A percentile compares a stretch with the other conserved stretches of the same genome.
phyloP scores from a whole-genome alignment of 2,329 filamentous ascomycete genomes.

The Fusarium paranaense region DNA sequence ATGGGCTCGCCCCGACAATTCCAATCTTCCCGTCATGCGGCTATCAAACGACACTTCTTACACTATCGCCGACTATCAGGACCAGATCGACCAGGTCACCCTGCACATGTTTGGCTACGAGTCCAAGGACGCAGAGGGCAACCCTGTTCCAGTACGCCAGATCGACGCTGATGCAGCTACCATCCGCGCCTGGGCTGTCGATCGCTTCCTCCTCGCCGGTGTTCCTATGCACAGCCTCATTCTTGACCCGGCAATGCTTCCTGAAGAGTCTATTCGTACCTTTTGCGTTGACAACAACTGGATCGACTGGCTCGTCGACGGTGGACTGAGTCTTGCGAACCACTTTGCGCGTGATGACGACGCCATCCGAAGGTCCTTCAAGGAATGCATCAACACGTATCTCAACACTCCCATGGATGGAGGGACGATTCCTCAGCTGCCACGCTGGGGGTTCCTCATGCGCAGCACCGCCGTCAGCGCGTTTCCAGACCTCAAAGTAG shows the following conservation, averaged over 20 bases:
- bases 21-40: too few relatives aligned
- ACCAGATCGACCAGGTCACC: too few relatives aligned
- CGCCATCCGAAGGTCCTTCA: neutral
- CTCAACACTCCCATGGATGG: slow-evolving; percentile 28
- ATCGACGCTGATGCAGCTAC: neutral
- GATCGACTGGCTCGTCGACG: neutral
- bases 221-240: neutral
- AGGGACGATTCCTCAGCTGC: neutral
- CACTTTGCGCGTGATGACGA: neutral
- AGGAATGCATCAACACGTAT: slow-evolving; percentile 46
- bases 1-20: too few relatives aligned
- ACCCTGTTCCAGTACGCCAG: too few relatives aligned
- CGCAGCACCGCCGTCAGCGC: neutral
- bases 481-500: neutral
- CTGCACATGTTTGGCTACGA: too few relatives aligned
- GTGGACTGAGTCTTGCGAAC: neutral
- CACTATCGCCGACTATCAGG: too few relatives aligned
- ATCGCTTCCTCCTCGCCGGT: neutral
- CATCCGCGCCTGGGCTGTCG: neutral
- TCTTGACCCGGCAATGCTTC: neutral
- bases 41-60: too few relatives aligned
- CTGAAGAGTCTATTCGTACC: neutral
- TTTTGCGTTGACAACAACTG: neutral
- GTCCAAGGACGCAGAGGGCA: too few relatives aligned
- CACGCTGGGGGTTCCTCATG: neutral